Percentiles rank a stretch among this genome's conserved stretches.
Evolutionary conservation across 495 filamentous ascomycete genomes (phyloP).

Genomic region (Thozetella sp.): DNA sequence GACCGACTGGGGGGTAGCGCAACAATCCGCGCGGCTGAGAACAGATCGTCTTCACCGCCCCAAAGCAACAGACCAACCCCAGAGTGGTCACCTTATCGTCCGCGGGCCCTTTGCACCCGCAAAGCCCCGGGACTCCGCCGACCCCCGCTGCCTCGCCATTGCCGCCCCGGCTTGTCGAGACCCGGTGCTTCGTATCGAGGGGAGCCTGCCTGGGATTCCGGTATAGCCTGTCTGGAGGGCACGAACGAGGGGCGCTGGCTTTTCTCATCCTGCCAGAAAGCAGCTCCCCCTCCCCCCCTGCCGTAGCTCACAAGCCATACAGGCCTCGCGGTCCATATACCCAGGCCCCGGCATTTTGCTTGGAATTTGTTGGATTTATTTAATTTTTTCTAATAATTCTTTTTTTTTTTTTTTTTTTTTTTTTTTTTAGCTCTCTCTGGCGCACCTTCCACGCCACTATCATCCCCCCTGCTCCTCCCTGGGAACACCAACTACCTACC

Average conservation of each 20-base stretch:
- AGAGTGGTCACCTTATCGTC: background rate
- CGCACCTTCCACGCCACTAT: slow-evolving; percentile 1
- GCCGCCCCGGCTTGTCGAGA: background rate
- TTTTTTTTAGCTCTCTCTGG: no score
- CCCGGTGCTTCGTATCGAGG: background rate
- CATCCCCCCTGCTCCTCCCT: no score
- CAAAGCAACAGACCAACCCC: background rate
- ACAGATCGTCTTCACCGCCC: background rate
- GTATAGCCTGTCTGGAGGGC: slow-evolving; percentile 2
- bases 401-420: no score
- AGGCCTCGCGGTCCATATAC: background rate
- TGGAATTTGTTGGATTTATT: background rate
- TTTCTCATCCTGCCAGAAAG: background rate
- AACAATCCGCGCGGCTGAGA: background rate
- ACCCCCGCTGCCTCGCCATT: background rate
- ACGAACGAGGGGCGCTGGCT: background rate
- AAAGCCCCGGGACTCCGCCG: background rate
- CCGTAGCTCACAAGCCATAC: background rate
- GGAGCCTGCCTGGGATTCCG: background rate
- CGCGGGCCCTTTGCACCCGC: background rate
- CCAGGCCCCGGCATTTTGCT: slow-evolving; percentile 1
- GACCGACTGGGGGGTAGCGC: no score
- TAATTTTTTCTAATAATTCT: no score
- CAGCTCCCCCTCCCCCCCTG: no score
- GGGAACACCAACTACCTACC: no score